These are phyloP conservation scores for Pinus albicaulis DNA, from an alignment of 75 land plant genomes.

Conservation along the genomic window DNA sequence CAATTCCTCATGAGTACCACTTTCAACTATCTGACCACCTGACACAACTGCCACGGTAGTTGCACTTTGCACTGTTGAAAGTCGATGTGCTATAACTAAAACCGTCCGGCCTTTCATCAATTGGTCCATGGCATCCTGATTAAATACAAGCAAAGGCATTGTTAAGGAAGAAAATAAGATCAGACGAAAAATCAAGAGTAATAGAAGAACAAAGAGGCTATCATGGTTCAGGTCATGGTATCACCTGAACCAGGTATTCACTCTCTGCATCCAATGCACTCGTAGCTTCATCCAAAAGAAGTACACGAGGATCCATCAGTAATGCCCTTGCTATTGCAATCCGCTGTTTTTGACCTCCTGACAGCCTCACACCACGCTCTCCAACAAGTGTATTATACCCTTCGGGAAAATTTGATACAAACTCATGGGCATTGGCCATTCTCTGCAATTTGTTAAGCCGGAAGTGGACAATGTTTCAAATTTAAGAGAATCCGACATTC, in stretches of 20 bases:
- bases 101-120: constrained; percentile 98
- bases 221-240: too few relatives aligned
- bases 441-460: constrained; percentile 42
- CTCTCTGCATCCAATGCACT: constrained; percentile 99
- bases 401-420: constrained; percentile 84
- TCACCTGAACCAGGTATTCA: constrained; percentile 96
- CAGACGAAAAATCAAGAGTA: background rate
- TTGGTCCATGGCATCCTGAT: constrained; percentile 98
- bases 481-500: background rate
- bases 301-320: constrained; percentile 86
- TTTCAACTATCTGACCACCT: constrained; percentile 84
- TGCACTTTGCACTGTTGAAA: constrained; percentile 95
- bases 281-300: constrained; percentile 96
- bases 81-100: constrained; percentile 95
- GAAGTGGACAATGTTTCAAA: background rate
- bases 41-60: constrained; percentile 95
- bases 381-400: constrained; percentile 92
- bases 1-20: constrained; percentile 82
- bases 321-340: constrained; percentile 97
- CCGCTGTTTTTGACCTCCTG: constrained; percentile 98
- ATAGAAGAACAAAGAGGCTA: background rate
- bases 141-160: background rate
- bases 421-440: constrained; percentile 99
- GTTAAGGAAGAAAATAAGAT: constrained; percentile 6
- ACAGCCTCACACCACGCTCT: constrained; percentile 93